Evolutionary conservation across 1,284 basidiomycete species (phyloP), one percentile per base, ranked within the genome.

Genomic region (Cryptococcus deneoformans): DNA sequence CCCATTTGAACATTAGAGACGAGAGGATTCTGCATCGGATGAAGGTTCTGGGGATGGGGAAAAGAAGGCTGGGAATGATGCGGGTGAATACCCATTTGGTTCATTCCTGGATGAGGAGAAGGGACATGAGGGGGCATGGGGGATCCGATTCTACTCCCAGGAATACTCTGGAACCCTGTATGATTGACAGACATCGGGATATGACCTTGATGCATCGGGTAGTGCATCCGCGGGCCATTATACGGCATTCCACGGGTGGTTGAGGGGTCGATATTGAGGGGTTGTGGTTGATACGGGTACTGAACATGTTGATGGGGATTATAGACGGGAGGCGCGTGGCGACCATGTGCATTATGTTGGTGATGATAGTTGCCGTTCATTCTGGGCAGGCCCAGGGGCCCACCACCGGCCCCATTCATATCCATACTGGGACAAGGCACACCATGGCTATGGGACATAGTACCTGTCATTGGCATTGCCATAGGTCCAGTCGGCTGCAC

Each of bases 251-350:
- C 72, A 16, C 71, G 60, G 6, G 65, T 64, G 12, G 66, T 65
- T 49, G 70, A 67, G 7, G 68, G 67, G 56, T 72, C 71, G 59
- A 73, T 69, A 47, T 67, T 67, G 47, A 72, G 56, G 6, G 71
- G 70, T 60, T 73, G 71, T 7, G 73, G 71, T 46, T 70, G 70
- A 60, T 75, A 73, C 2, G 73, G 72, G 59, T 70, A 72, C 48
- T 75, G 73, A 11, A 69, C 71, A 50, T 75, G 73, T 59, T 75
- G 73, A 56, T 75, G 70, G 10, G 72, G 73, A 62, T 75, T 71
- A 63, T 75, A 72, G 11, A 70, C 58, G 5, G 71, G 68, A 42
- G 64, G 62, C 16, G 54, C 56, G 9, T 40, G 46, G 16, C 40
- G 46, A 14, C 50, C 48, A 47, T 56, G 54, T 37, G 52, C 50